Evolutionary conservation across 2,329 filamentous ascomycete genomes (phyloP).

Genomic region (Claviceps arundinis): DNA sequence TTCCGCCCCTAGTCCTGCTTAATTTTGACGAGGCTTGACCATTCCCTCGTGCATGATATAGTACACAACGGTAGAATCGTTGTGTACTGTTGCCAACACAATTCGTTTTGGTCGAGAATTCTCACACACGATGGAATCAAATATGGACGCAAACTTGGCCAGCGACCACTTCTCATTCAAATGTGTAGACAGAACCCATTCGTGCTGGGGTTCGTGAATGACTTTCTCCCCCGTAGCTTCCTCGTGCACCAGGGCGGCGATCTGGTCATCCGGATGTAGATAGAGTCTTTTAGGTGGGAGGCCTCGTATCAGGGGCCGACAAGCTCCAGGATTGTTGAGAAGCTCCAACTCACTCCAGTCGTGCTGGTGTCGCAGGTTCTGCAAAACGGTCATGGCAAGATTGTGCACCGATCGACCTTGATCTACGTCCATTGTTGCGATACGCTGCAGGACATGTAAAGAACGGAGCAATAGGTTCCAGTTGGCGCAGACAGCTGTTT

Average conservation of each 20-base stretch:
- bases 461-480: too few species aligned
- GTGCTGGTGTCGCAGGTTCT: slow-evolving; percentile 65
- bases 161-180: slow-evolving; percentile 62
- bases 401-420: slow-evolving; percentile 3
- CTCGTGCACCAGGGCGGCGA: slow-evolving; percentile 52
- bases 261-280: slow-evolving; percentile 71
- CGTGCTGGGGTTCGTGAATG: slow-evolving; percentile 41
- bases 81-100: slow-evolving; percentile 60
- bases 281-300: slow-evolving; percentile 62
- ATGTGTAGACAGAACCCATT: slow-evolving; percentile 68
- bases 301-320: slow-evolving; percentile 56
- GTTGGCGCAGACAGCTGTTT: too few species aligned
- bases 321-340: slow-evolving; percentile 30
- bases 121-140: slow-evolving; percentile 44
- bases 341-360: slow-evolving; percentile 53
- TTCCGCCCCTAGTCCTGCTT: slow-evolving; percentile 38
- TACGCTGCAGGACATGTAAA: too few species aligned
- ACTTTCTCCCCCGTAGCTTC: slow-evolving; percentile 32
- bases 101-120: slow-evolving; percentile 49
- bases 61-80: slow-evolving; percentile 74
- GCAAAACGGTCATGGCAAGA: slow-evolving; percentile 37
- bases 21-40: slow-evolving; percentile 77
- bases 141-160: slow-evolving; percentile 51
- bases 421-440: neutral
- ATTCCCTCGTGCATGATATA: slow-evolving; percentile 80